Conservation (phyloP, 192 early-diverging fungal species). For the Coemansia sp. region DNA sequence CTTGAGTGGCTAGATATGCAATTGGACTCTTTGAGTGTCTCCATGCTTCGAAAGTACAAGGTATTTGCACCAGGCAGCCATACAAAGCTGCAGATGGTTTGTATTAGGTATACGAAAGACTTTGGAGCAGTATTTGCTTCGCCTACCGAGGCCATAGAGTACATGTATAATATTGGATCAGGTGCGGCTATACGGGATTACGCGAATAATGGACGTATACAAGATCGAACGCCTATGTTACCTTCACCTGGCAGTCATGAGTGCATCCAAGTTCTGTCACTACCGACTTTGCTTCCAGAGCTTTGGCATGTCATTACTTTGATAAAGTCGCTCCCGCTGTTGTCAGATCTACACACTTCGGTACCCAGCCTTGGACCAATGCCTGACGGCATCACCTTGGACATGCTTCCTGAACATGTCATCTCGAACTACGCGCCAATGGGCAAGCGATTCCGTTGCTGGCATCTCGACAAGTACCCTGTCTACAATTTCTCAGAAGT, state of each 20-base stretch:
- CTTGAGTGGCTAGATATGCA: background rate
- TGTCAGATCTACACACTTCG: background rate
- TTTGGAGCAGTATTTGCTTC: background rate
- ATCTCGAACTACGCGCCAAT: background rate
- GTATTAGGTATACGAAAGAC: background rate
- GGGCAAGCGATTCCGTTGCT: background rate
- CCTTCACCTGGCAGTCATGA: background rate
- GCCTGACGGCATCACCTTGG: background rate
- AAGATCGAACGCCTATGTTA: background rate
- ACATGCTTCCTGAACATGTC: background rate
- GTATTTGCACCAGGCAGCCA: background rate
- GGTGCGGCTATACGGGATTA: background rate
- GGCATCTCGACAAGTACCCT: background rate
- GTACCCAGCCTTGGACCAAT: background rate
- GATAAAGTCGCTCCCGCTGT: background rate
- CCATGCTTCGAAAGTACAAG: background rate
- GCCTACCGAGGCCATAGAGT: background rate
- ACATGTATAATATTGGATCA: background rate
- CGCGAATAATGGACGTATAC: background rate
- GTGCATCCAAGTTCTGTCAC: background rate
- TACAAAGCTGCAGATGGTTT: background rate
- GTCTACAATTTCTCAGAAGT: background rate
- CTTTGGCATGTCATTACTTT: background rate
- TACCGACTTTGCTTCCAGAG: background rate
- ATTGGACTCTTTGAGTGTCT: background rate